A percentile compares a stretch with the other conserved stretches of the same genome.
These are phyloP conservation scores for Xylaria grammica DNA, from an alignment of 495 filamentous ascomycete genomes.

Conservation along the genomic window DNA sequence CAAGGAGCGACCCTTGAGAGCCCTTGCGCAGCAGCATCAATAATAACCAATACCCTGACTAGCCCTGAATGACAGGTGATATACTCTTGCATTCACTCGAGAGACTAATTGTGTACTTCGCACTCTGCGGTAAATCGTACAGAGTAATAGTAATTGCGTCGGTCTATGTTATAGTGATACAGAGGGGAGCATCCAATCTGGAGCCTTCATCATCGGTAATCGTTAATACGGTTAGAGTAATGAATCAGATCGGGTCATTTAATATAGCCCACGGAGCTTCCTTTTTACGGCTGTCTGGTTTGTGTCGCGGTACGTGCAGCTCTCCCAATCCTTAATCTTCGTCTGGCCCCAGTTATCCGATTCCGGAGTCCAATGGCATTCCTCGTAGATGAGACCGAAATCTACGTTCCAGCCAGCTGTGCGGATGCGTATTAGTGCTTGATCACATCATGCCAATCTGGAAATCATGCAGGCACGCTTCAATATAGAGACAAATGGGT, in stretches of 20 bases:
- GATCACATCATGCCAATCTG: not conserved
- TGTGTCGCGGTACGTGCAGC: slow-evolving; percentile 6
- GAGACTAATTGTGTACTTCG: no score
- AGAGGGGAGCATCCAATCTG: no score
- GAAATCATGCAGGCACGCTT: not conserved
- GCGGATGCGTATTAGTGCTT: not conserved
- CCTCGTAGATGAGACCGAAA: slow-evolving; percentile 19
- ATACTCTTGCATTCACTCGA: no score
- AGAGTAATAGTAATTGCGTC: no score
- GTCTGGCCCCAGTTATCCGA: slow-evolving; percentile 16
- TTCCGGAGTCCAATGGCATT: slow-evolving; percentile 14
- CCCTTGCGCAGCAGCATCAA: no score
- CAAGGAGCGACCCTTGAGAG: no score
- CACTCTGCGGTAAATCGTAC: no score
- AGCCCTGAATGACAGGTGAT: no score
- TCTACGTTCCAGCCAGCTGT: slow-evolving; percentile 15
- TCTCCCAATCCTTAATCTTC: slow-evolving; percentile 11
- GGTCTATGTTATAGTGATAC: no score
- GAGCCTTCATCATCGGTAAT: no score
- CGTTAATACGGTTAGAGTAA: not conserved
- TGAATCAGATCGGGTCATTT: not conserved
- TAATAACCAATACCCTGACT: no score
- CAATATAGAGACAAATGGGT: not conserved
- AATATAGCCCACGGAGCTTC: not conserved
- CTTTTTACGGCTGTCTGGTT: not conserved